A percentile compares a stretch with the other conserved stretches of the same genome.
Conservation (phyloP, 2,329 filamentous ascomycete genomes). For the Nothophaeocryptopus gaeumannii region DNA sequence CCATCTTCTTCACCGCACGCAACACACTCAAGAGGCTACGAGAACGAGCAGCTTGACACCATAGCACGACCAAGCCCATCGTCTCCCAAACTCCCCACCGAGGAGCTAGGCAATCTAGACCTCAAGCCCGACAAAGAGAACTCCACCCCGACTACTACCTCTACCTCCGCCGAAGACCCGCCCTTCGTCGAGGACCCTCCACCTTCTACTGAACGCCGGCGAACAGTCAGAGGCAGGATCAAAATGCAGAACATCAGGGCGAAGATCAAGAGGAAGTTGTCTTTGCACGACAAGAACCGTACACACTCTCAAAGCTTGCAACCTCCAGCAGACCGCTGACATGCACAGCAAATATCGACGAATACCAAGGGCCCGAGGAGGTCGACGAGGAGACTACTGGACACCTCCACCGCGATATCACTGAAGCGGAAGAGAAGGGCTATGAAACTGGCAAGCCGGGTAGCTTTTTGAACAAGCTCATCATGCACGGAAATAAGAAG, state of each 20-base stretch:
- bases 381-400: constrained; percentile 39
- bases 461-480: constrained; percentile 38
- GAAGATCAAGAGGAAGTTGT: constrained; percentile 39
- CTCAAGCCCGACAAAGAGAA: too few species aligned
- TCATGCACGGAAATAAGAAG: constrained; percentile 40
- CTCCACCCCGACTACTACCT: too few species aligned
- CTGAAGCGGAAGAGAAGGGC: constrained; percentile 34
- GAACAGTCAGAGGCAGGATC: constrained; percentile 5
- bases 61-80: not conserved
- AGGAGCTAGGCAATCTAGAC: too few species aligned
- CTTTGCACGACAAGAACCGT: constrained; percentile 39
- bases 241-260: constrained; percentile 37
- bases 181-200: too few species aligned
- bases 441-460: constrained; percentile 35
- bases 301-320: constrained; percentile 4
- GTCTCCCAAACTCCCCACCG: too few species aligned
- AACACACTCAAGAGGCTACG: not conserved
- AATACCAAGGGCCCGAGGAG: constrained; percentile 33
- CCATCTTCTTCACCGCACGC: not conserved
- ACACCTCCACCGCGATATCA: constrained; percentile 36
- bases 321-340: constrained; percentile 7
- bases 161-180: too few species aligned
- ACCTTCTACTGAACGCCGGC: not conserved
- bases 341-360: constrained; percentile 28
- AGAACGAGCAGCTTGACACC: not conserved